phyloP scores from a whole-genome alignment of 371 early-diverging fungal species.

The Mucor sp. region DNA sequence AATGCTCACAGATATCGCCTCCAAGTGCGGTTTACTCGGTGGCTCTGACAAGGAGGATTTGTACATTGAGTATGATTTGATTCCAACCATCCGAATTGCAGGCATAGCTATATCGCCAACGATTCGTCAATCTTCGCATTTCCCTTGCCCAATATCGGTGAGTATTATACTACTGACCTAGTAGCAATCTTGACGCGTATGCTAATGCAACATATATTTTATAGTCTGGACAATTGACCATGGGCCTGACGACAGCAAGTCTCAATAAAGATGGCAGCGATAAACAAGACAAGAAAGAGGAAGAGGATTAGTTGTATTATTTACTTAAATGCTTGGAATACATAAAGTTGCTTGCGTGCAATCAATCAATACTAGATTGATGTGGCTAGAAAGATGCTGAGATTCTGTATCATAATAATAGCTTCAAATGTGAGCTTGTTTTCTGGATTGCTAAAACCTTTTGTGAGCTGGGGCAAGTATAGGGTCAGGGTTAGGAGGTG shows the following conservation, averaged over 20 bases:
- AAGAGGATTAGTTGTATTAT: neutral
- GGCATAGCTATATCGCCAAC: conserved; percentile 13
- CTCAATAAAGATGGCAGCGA: neutral
- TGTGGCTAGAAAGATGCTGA: no score
- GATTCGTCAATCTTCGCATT: conserved; percentile 3
- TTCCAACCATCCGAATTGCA: conserved; percentile 34
- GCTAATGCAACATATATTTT: neutral
- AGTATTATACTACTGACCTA: neutral
- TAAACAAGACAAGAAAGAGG: neutral
- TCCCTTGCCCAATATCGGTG: conserved; percentile 22
- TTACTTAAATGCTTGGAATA: neutral
- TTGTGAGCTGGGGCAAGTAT: no score
- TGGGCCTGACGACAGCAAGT: neutral
- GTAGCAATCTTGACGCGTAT: neutral
- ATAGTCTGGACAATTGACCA: neutral
- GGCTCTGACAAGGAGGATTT: conserved; percentile 8
- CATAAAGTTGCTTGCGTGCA: neutral
- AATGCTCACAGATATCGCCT: conserved; percentile 40
- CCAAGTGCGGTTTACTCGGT: conserved; percentile 27
- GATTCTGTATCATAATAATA: no score
- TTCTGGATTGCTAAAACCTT: no score
- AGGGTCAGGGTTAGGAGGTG: no score
- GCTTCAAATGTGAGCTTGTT: no score
- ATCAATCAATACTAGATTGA: no score
- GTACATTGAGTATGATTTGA: conserved; percentile 41